These are phyloP conservation scores for Saccharomyces hybrid DNA, from an alignment of 1,139 yeast species.

Conservation along the genomic window DNA sequence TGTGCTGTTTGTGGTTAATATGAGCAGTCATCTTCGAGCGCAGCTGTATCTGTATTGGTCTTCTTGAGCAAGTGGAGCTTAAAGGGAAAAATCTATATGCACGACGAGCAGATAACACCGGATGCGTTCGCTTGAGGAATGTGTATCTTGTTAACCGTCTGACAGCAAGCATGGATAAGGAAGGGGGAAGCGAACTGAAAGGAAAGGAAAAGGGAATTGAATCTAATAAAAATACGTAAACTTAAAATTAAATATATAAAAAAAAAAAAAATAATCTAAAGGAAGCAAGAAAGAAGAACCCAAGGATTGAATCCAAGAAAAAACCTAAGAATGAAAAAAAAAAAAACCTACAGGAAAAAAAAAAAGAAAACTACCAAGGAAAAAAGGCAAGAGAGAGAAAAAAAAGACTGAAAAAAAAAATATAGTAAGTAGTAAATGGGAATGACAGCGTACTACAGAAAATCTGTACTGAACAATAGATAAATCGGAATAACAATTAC, in stretches of 20 bases:
- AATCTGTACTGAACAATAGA: neutral
- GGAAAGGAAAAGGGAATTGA: neutral
- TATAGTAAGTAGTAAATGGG: neutral
- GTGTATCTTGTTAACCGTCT: neutral
- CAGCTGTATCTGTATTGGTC: neutral
- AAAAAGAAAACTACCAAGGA: too few species aligned
- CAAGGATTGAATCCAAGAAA: neutral
- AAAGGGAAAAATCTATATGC: neutral
- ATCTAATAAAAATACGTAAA: neutral
- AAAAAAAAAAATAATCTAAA: neutral
- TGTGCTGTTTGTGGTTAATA: neutral
- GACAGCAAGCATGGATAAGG: slow-evolving; percentile 1
- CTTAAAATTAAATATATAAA: neutral
- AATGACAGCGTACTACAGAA: neutral
- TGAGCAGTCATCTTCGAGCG: neutral
- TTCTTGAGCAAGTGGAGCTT: neutral
- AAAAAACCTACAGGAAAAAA: neutral
- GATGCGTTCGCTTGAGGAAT: slow-evolving; percentile 1
- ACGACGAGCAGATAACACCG: neutral
- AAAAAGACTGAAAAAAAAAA: neutral
- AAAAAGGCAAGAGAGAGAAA: too few species aligned
- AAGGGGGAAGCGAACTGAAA: neutral
- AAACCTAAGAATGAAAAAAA: neutral
- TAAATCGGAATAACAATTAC: neutral
- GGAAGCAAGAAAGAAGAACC: neutral